A percentile compares a stretch with the other conserved stretches of the same genome.
Evolutionary conservation across 164 flowering plant genomes (phyloP).

Genomic region (Paratinospora sagittata): DNA sequence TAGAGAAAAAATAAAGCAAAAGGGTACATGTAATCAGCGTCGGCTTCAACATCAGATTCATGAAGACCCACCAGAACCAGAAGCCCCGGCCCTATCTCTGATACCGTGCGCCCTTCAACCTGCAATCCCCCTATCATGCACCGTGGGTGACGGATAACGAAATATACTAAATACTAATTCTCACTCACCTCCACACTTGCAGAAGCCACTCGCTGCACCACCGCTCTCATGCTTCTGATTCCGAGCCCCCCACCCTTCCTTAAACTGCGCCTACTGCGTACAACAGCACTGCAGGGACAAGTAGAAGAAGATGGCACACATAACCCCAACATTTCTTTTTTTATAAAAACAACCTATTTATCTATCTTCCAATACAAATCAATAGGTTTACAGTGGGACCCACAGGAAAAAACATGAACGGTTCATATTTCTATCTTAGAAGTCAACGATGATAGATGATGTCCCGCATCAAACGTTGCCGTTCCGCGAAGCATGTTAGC

Average conservation of each 20-base stretch:
- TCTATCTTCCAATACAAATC: neutral
- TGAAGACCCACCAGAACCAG: conserved; percentile 83
- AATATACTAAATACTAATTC: neutral
- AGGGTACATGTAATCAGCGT: conserved; percentile 73
- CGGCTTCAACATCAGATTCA: conserved; percentile 70
- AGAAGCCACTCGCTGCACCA: conserved; percentile 82
- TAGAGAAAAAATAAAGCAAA: neutral
- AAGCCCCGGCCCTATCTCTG: conserved; percentile 89
- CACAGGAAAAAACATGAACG: neutral
- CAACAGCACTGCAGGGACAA: conserved; percentile 4
- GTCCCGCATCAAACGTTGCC: no score
- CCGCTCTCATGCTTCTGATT: conserved; percentile 66
- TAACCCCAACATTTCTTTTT: conserved; percentile 1
- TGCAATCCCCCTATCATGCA: conserved; percentile 25
- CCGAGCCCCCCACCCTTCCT: neutral
- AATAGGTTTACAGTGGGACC: neutral
- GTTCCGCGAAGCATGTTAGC: no score
- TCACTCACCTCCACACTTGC: conserved; percentile 78
- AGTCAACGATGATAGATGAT: no score
- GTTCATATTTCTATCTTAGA: neutral
- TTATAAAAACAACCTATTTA: neutral
- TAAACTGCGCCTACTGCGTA: conserved; percentile 19
- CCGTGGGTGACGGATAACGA: conserved; percentile 2
- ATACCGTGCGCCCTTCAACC: conserved; percentile 77
- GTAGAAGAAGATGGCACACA: neutral